These are phyloP conservation scores for bread wheat (Triticum aestivum) DNA, from an alignment of 176 grass and related monocot genomes.

Conservation along the genomic window IWGSC_CS_RefSeq_v2.1 NC_057803.1:677370910-677371409, in stretches of 20 bases:
- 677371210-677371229: neutral
- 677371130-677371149: neutral
- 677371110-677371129: neutral
- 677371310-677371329: neutral
- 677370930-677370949: neutral
- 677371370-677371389: slow-evolving; percentile 61
- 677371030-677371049: neutral
- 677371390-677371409: slow-evolving; percentile 79
- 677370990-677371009: neutral
- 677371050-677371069: neutral
- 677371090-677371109: neutral
- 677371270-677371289: slow-evolving; percentile 84
- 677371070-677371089: neutral
- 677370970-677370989: neutral
- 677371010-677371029: neutral
- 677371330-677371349: neutral
- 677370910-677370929: neutral
- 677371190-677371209: neutral
- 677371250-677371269: slow-evolving; percentile 93
- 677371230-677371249: slow-evolving; percentile 56
- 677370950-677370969: neutral
- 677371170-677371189: neutral
- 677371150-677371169: neutral
- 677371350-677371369: neutral
- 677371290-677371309: slow-evolving; percentile 79